Percentiles rank a stretch among this genome's conserved stretches.
Evolutionary conservation across 2,329 filamentous ascomycete genomes (phyloP).

Genomic region (Ophiocordyceps sinensis): DNA sequence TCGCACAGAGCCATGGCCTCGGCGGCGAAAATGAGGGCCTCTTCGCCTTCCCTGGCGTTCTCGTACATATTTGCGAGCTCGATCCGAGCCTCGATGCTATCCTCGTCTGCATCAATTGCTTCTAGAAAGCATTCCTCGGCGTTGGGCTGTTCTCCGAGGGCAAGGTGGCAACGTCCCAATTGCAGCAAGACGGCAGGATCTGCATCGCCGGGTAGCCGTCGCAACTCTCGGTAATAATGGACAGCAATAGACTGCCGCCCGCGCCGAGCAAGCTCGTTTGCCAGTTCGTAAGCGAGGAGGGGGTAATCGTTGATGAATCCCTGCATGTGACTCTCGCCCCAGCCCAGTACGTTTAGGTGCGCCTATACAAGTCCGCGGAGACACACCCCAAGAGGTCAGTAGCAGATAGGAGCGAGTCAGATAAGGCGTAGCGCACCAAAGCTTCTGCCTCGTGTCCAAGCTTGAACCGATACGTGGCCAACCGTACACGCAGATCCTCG

Average conservation of each 20-base stretch:
- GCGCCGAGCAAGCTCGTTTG: constrained; percentile 25
- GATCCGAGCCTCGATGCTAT: constrained; percentile 62
- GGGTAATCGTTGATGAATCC: constrained; percentile 49
- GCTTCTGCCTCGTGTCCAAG: constrained; percentile 58
- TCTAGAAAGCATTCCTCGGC: constrained; percentile 68
- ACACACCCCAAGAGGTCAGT: background rate
- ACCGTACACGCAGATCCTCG: constrained; percentile 66
- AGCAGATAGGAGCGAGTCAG: background rate
- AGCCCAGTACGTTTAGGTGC: constrained; percentile 58
- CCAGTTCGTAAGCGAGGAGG: constrained; percentile 63
- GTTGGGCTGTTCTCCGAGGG: constrained; percentile 45
- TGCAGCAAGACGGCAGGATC: constrained; percentile 39
- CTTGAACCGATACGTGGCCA: constrained; percentile 71
- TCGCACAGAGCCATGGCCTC: constrained; percentile 56
- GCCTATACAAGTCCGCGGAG: constrained; percentile 21
- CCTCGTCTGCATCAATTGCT: constrained; percentile 56
- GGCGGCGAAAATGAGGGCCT: constrained; percentile 63
- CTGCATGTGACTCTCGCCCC: constrained; percentile 33
- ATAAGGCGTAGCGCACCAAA: constrained; percentile 31
- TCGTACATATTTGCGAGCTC: constrained; percentile 79
- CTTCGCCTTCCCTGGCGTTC: constrained; percentile 53
- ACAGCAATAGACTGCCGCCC: constrained; percentile 26
- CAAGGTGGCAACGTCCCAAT: constrained; percentile 55
- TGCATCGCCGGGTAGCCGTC: constrained; percentile 29
- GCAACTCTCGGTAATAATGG: constrained; percentile 41